Evolutionary conservation across 306 rosid species (phyloP).

Genomic region (Vigna reflexopilosa): DNA sequence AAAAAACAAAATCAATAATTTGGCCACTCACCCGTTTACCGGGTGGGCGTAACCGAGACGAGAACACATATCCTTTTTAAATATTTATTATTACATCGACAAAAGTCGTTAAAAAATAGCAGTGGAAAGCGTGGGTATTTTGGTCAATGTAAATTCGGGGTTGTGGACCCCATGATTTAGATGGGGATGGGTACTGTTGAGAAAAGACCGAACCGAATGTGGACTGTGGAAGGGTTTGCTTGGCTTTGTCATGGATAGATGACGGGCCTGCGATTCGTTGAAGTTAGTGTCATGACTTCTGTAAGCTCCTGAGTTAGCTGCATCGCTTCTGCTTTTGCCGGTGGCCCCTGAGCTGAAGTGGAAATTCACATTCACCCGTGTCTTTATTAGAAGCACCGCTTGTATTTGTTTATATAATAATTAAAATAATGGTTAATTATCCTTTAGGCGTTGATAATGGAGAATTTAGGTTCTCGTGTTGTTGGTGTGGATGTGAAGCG

Average conservation of each 20-base stretch:
- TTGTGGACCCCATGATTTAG: constrained; percentile 43
- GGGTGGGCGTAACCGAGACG: neutral
- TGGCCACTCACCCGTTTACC: neutral
- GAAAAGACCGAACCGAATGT: neutral
- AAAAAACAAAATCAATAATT: constrained; percentile 6
- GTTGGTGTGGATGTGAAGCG: neutral
- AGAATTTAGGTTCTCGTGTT: no score
- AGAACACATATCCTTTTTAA: neutral
- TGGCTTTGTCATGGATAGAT: neutral
- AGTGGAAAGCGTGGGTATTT: constrained; percentile 29
- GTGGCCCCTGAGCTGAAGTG: neutral
- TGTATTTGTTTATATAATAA: neutral
- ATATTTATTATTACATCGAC: neutral
- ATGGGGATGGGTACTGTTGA: constrained; percentile 31
- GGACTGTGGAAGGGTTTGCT: constrained; percentile 6
- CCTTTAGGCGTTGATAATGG: neutral
- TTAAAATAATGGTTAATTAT: neutral
- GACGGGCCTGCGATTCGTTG: constrained; percentile 34
- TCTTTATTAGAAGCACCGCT: neutral
- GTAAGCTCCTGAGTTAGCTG: neutral
- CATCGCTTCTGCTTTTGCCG: neutral
- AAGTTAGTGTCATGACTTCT: neutral
- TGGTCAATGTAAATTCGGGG: constrained; percentile 31
- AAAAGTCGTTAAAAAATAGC: neutral
- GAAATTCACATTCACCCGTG: neutral